Evolutionary conservation across 768 basidiomycete species (phyloP).

Genomic region (Boletus subcaerulescens): DNA sequence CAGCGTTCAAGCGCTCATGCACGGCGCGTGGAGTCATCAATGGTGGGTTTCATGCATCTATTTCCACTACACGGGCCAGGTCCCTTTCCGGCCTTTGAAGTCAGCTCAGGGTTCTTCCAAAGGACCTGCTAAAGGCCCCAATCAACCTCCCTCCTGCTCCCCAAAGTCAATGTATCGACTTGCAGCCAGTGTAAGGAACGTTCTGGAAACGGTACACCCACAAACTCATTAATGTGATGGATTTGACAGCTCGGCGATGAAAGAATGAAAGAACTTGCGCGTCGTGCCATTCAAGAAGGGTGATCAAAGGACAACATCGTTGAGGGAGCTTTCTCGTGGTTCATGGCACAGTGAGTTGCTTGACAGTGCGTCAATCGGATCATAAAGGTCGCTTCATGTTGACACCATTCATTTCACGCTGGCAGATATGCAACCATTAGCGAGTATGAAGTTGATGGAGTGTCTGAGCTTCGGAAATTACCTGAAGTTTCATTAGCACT

Average conservation of each 20-base stretch:
- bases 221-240: background rate
- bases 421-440: conserved; percentile 15
- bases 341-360: conserved; percentile 29
- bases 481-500: conserved; percentile 21
- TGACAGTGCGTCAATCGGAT: background rate
- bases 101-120: conserved; percentile 7
- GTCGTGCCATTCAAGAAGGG: conserved; percentile 21
- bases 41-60: conserved; percentile 29
- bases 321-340: conserved; percentile 30
- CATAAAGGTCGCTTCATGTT: background rate
- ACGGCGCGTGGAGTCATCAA: no score
- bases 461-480: conserved; percentile 20
- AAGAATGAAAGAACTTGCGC: conserved; percentile 23
- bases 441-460: conserved; percentile 17
- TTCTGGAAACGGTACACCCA: background rate
- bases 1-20: no score
- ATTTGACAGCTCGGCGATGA: conserved; percentile 24
- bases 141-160: conserved; percentile 21
- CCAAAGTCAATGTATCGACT: conserved; percentile 41
- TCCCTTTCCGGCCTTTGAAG: conserved; percentile 24
- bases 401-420: conserved; percentile 3
- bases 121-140: background rate
- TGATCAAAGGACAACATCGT: conserved; percentile 28
- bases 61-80: conserved; percentile 31
- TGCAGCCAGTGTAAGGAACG: conserved; percentile 23